Percentiles rank a stretch among this genome's conserved stretches.
phyloP scores from a whole-genome alignment of 2,329 filamentous ascomycete genomes.

The Alternaria angustiovoidea region DNA sequence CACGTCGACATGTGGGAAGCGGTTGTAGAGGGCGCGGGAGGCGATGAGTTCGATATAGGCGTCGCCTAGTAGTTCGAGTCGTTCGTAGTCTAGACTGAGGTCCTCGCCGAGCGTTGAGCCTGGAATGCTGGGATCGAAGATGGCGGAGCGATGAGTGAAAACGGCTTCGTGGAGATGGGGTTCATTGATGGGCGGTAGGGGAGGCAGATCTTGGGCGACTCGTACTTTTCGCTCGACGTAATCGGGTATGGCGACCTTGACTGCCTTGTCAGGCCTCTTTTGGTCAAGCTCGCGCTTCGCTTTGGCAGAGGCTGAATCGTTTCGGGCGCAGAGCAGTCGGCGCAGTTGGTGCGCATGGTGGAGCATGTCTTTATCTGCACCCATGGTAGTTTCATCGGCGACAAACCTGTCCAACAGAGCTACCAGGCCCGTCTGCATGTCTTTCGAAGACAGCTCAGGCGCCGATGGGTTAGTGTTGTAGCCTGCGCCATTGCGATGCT shows the following conservation, averaged over 20 bases:
- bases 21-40: constrained; percentile 76
- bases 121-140: constrained; percentile 29
- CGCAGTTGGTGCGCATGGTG: constrained; percentile 42
- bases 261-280: constrained; percentile 33
- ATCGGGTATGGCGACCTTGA: constrained; percentile 33
- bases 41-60: constrained; percentile 82
- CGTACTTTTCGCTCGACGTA: constrained; percentile 39
- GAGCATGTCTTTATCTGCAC: constrained; percentile 37
- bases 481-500: constrained; percentile 6
- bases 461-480: not conserved
- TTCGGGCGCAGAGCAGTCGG: constrained; percentile 34
- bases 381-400: constrained; percentile 33
- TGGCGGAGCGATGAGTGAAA: constrained; percentile 67
- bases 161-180: constrained; percentile 67
- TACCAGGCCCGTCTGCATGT: constrained; percentile 43
- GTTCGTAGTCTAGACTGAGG: constrained; percentile 69
- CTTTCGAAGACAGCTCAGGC: constrained; percentile 27
- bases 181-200: constrained; percentile 69
- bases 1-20: constrained; percentile 69
- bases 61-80: constrained; percentile 88
- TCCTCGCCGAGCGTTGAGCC: constrained; percentile 27
- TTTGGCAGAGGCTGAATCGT: constrained; percentile 58
- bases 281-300: constrained; percentile 52
- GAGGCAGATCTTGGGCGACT: constrained; percentile 57
- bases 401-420: constrained; percentile 42